Base-by-base conservation (phyloP, 129 eudicot genomes). In the Calendula officinalis region DNA sequence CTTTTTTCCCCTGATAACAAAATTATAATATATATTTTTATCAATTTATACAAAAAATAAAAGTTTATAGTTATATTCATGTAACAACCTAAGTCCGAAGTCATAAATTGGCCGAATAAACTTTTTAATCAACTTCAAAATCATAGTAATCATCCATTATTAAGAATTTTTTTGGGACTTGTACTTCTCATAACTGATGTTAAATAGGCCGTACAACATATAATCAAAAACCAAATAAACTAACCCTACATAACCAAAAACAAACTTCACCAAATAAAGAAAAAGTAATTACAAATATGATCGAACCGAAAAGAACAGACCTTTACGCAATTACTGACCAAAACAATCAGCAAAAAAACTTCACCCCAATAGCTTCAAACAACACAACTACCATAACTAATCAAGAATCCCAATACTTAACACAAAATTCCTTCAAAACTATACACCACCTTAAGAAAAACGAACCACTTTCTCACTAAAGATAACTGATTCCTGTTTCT, bases 251-350 rank as follows among this genome's bases (percentile, higher is more conserved):
- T n/a, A n/a, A 0, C 5, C 6, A 34, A 36, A 30, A 61, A 13
- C 50, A 39, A 12, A 4, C 32, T 7, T 39, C 50, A n/a, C 27
- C 37, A 70, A 46, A 36, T 9, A 35, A n/a, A n/a, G n/a, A n/a
- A n/a, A n/a, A n/a, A n/a, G n/a, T n/a, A n/a, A n/a, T n/a, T n/a
- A n/a, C n/a, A n/a, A n/a, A n/a, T 11, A 36, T 14, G 44, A 72
- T 65, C 43, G 39, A 65, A 53, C 6, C 11, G 8, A 65, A 73
- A 38, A 32, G 35, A 47, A 57, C 78, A 66, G 4, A 83, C 89
- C 89, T 73, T 83, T 96, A 4, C 83, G 88, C 50, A 81, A 64
- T 69, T 80, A 90, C 75, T 87, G 86, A 82, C 76, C 75, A 41
- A 82, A 91, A 55, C 83, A 96, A 15, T 75, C 63, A 62, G 89